phyloP scores from a whole-genome alignment of 148 eudicot genomes.

The Cornus controversa region DNA sequence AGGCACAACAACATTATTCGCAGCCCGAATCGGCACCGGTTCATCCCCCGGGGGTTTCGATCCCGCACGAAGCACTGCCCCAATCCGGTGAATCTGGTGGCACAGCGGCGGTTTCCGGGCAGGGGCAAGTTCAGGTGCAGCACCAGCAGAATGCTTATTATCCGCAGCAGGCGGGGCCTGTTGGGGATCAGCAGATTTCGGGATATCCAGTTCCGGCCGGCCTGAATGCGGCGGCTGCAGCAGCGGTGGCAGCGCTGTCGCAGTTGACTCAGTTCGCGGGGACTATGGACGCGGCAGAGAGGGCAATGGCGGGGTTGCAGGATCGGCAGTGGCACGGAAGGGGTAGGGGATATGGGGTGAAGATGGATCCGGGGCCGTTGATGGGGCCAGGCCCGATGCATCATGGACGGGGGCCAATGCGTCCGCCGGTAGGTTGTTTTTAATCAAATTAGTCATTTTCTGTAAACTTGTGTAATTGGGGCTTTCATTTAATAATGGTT shows the following conservation, averaged over 20 bases:
- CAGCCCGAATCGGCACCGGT: not conserved
- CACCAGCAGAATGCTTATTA: slow-evolving; percentile 10
- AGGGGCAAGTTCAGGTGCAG: not conserved
- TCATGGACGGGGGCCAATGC: slow-evolving; percentile 8
- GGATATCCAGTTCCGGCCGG: slow-evolving; percentile 9
- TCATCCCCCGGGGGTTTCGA: not conserved
- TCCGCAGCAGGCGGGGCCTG: slow-evolving; percentile 3
- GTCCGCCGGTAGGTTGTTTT: slow-evolving; percentile 12
- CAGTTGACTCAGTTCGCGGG: slow-evolving; percentile 31
- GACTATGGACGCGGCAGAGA: slow-evolving; percentile 27
- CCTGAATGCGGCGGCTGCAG: slow-evolving; percentile 24
- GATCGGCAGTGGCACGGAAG: not conserved
- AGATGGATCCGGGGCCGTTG: not conserved
- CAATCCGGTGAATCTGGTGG: not conserved
- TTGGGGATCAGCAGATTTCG: not conserved
- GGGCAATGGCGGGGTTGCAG: slow-evolving; percentile 15
- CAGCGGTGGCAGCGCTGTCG: slow-evolving; percentile 28
- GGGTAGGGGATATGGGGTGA: slow-evolving; percentile 12
- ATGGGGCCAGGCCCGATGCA: slow-evolving; percentile 9
- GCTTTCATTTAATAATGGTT: not conserved
- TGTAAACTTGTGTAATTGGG: not conserved
- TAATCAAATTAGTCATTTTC: not conserved
- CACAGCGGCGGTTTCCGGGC: not conserved
- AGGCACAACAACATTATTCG: not conserved
- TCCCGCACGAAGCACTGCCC: not conserved